Percentiles rank a stretch among this genome's conserved stretches.
phyloP scores from a whole-genome alignment of 768 basidiomycete species.

The Xerocomus brunneocitrinus region DNA sequence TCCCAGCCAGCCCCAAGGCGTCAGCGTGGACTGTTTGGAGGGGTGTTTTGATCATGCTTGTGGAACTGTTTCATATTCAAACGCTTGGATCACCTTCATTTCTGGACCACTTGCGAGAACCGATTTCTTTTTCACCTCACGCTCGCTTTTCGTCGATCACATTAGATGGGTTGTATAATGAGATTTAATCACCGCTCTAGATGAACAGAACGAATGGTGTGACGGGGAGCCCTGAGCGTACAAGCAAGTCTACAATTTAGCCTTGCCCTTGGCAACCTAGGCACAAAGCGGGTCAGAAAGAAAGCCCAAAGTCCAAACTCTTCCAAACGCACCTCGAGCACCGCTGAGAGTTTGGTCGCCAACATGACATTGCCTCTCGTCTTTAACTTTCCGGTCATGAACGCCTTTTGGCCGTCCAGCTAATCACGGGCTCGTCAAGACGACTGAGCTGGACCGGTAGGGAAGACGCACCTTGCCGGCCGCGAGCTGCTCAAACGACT shows the following conservation, averaged over 20 bases:
- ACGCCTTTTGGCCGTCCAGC: conserved; percentile 91
- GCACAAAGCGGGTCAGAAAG: background rate
- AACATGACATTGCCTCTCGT: conserved; percentile 92
- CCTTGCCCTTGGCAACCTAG: conserved; percentile 35
- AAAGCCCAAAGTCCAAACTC: background rate
- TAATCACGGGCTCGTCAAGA: conserved; percentile 21
- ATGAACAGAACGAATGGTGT: background rate
- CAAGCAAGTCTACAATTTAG: conserved; percentile 36
- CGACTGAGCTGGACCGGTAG: background rate
- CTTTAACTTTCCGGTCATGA: conserved; percentile 94
- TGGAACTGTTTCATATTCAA: background rate
- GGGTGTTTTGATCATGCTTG: conserved; percentile 55
- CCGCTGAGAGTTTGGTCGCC: conserved; percentile 81
- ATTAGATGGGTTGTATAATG: conserved; percentile 13
- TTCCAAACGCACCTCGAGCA: conserved; percentile 60
- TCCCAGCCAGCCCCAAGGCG: conserved; percentile 68
- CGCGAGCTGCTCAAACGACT: conserved; percentile 68
- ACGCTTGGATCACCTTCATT: conserved; percentile 4
- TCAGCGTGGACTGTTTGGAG: conserved; percentile 74
- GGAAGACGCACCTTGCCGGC: conserved; percentile 54
- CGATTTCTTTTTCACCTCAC: background rate
- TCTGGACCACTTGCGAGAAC: background rate
- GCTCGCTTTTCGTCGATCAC: background rate
- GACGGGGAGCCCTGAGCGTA: too few relatives aligned
- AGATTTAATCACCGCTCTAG: conserved; percentile 17